Percentiles rank a stretch among this genome's conserved stretches.
These are phyloP conservation scores for Achaetomiella virescens DNA, from an alignment of 495 filamentous ascomycete species.

Conservation along the genomic window DNA sequence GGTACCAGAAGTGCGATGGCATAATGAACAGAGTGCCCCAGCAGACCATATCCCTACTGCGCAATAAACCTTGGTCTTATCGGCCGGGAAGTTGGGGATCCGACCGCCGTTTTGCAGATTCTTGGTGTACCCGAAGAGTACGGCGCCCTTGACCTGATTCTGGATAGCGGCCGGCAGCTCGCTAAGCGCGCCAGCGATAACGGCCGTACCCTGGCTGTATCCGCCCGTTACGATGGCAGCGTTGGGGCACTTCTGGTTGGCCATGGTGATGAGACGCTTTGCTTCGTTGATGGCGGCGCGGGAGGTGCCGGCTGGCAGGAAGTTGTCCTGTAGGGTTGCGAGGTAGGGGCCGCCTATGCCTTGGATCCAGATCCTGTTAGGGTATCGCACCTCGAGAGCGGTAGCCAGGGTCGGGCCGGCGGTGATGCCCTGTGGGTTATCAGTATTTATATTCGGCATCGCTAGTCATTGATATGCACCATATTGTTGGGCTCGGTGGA, in stretches of 20 bases:
- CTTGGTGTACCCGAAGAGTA: constrained; percentile 53
- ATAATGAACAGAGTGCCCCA: not conserved
- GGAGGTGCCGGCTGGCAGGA: constrained; percentile 30
- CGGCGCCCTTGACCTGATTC: constrained; percentile 45
- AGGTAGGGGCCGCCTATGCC: constrained; percentile 34
- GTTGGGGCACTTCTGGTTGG: constrained; percentile 29
- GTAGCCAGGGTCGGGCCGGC: constrained; percentile 23
- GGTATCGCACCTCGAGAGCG: constrained; percentile 24
- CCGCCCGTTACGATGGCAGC: constrained; percentile 34
- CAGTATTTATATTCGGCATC: not conserved
- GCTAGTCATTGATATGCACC: too few relatives aligned
- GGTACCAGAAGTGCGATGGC: constrained; percentile 32
- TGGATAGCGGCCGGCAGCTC: constrained; percentile 35
- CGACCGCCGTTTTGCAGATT: constrained; percentile 44
- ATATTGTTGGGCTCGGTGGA: too few relatives aligned
- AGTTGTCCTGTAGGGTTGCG: constrained; percentile 31
- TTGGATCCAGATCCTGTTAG: constrained; percentile 26
- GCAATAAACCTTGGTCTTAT: constrained; percentile 47
- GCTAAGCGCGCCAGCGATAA: constrained; percentile 46
- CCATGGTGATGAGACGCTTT: constrained; percentile 26
- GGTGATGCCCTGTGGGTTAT: constrained; percentile 11
- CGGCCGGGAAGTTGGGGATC: constrained; percentile 42
- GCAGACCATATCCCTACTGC: constrained; percentile 2
- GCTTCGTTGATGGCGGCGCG: constrained; percentile 31
- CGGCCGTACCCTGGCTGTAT: constrained; percentile 51